Base-by-base conservation (phyloP, 2,329 filamentous ascomycete species). In the Rhynchosporium secalis region DNA sequence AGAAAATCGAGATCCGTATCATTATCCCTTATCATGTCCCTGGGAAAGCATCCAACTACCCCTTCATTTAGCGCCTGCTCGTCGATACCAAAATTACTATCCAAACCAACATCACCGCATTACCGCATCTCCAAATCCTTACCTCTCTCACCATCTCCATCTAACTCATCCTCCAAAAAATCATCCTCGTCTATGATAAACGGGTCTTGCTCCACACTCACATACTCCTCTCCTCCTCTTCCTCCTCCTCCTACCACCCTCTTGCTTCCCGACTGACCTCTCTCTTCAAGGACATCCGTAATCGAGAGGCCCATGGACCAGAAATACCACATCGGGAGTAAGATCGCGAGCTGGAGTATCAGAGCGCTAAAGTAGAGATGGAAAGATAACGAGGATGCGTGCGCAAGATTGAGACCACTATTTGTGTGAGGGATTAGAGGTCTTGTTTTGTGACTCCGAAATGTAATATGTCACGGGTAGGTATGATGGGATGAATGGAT, bases 171-270 rank as follows among this genome's bases (percentile, higher is more conserved):
- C 36, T 62, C 62, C 20, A 57, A 47, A 26, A 20, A 1, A 20
- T 63, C 61, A 47, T 65, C 61, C 20, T 62, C 61, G 33, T 58
- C 64, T 33, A 66, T 41, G 41, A 66, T 61, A 36, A 66, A 66
- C 1, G 61, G 59, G 28, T 66, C 61, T 31, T 62, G 41, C 46
- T 65, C 62, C 28, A 62, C 59, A 45, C 47, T 63, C n/a, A 41
- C 56, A 55, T 66, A 66, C 29, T 51, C 38, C 7, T 28, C 59
- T 13, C 3, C 51, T 20, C 20, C 20, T 13, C 49, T 40, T 33
- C 49, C 20, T 31, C 28, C 20, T n/a, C 7, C 43, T 29, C 54
- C 57, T 3, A 31, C 43, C 29, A 40, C 33, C 1, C 31, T 9
- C 20, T 58, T 58, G 20, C 52, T 56, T 3, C 9, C 31, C 4